Base-by-base conservation (phyloP, 2,329 filamentous ascomycete species). In the Phyllosticta paracitricarpa region DNA sequence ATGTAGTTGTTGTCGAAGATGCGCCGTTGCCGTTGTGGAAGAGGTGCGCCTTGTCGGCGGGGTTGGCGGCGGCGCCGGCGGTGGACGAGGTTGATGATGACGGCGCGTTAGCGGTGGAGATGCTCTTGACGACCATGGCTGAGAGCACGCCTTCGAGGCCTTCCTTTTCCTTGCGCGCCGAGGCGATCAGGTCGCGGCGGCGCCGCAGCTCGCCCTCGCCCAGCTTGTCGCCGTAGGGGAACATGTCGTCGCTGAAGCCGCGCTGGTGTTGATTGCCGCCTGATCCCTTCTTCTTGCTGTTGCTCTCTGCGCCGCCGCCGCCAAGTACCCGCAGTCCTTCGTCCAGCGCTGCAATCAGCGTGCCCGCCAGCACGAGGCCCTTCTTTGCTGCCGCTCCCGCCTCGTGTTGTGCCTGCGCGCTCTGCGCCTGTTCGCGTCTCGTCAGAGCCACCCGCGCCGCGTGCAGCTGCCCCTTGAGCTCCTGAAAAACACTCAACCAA, bases 401-500 rank as follows among this genome's bases (percentile, higher is more conserved):
- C 69, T 90, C 86, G 54, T 87, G 84, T 69, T 87, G 84, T 59
- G 79, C 78, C 62, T 83, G 81, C 2, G 83, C 80, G 3, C 79
- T 80, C 3, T 72, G 76, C 1, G 85, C 84, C 19, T 80, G 82
- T 68, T 94, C 89, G 56, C 89, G 77, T 65, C 82, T 78, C 51
- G 87, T 86, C n/a, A 91, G 75, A 70, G 81, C 82, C 64, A 84
- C 77, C 19, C 87, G 74, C 8, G 86, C 86, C 65, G 88, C 83
- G 68, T 89, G 86, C 30, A 94, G 79, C 65, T 83, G 81, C 17
- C 79, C 78, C 75, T 91, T 92, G 75, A 92, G 79, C 69, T 91
- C 87, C 26, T 83, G 77, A 69, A 91, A 86, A 61, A 89, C 79
- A 69, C 93, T 89, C 26, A 93, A 75, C 89, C 90, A 94, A 73